Evolutionary conservation across 441 rosid genomes (phyloP), one percentile per base, ranked within the genome.

Genomic region (Bocquillonia castaneifolia): DNA sequence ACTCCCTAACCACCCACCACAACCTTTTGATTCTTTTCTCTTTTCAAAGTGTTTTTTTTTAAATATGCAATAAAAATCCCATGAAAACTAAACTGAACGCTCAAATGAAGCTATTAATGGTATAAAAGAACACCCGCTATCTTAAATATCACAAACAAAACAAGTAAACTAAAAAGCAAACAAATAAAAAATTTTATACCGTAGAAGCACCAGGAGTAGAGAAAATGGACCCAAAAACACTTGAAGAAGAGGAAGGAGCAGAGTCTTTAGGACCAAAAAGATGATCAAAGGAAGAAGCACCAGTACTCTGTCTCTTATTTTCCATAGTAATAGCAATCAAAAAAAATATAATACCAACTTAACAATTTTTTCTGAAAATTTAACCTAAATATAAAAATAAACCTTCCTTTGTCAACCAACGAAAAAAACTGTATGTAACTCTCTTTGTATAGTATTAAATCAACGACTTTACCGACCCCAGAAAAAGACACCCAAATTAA

Each of bases 181-280:
- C n/a, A n/a, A n/a, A n/a, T n/a, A n/a, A n/a, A n/a, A n/a, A n/a
- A n/a, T n/a, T n/a, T n/a, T n/a, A n/a, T n/a, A n/a, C 93, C 84
- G 66, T 59, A 13, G 88, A 75, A 10, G n/a, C n/a, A n/a, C n/a
- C n/a, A n/a, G 88, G 88, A 50, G 78, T 66, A 1, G 93, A 79
- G 78, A 88, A 86, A 56, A 86, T 86, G 34, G 89, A 80, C 3
- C 79, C 84, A 61, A 86, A 77, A 31, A 76, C 51, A 45, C 81
- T 72, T 32, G 63, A 66, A 6, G 78, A 69, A 10, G 77, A 64
- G 6, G 79, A 65, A n/a, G 83, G 58, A 44, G 82, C 73, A 12
- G 86, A 71, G 47, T 85, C 81, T 72, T 76, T 86, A 28, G 85
- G 86, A 63, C 89, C 85, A 59, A 88, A 82, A 15, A 88, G 81